Conservation (phyloP, 2,329 filamentous ascomycete species). For the Claviceps sp. region DNA sequence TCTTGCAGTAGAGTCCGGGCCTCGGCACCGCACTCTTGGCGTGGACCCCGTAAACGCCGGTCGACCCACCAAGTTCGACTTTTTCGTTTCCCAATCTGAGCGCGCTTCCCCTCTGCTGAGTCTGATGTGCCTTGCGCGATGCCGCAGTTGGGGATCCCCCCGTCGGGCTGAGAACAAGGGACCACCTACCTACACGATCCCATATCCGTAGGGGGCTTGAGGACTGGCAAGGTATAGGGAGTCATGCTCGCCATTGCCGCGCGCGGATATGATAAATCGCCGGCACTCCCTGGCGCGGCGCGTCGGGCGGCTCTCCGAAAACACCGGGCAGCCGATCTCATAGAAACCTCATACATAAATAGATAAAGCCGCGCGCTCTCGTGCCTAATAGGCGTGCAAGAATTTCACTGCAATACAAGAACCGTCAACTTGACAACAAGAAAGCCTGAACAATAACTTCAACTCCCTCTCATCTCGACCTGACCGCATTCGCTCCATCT, state of each 20-base stretch:
- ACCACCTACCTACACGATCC: not conserved
- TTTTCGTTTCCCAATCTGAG: not conserved
- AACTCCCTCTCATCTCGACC: too few relatives aligned
- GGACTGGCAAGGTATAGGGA: not conserved
- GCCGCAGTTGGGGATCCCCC: not conserved
- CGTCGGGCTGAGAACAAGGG: not conserved
- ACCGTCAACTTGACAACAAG: too few relatives aligned
- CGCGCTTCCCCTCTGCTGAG: not conserved
- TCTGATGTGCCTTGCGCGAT: not conserved
- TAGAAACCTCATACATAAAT: not conserved
- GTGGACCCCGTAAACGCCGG: not conserved
- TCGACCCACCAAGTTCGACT: not conserved
- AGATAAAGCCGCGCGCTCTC: not conserved
- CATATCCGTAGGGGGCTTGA: not conserved
- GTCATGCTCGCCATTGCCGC: not conserved
- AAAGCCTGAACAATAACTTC: too few relatives aligned
- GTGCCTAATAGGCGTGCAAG: too few relatives aligned
- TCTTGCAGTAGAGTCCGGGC: conserved; percentile 1
- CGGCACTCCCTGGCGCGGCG: not conserved
- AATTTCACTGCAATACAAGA: too few relatives aligned
- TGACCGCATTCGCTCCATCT: not conserved
- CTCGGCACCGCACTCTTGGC: conserved; percentile 1
- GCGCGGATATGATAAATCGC: not conserved
- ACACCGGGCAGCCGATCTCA: not conserved
- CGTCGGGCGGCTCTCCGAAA: not conserved